phyloP scores from a whole-genome alignment of 2,329 filamentous ascomycete genomes.

The Xylaria multiplex region DNA sequence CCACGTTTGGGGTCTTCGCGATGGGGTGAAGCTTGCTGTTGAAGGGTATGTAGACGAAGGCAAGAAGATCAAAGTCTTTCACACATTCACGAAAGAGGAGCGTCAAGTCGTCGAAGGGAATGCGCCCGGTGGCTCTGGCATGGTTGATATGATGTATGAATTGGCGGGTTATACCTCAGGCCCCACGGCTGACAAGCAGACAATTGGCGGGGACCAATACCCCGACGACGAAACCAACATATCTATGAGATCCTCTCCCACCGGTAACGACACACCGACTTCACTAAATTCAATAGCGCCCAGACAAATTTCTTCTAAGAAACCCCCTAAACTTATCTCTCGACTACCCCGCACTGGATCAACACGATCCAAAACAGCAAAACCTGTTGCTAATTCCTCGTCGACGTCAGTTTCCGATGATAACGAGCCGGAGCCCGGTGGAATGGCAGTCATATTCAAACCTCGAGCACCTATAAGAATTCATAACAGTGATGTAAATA shows the following conservation, averaged over 20 bases:
- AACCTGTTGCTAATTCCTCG: slow-evolving; percentile 35
- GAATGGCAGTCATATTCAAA: slow-evolving; percentile 81
- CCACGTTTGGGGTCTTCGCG: slow-evolving; percentile 86
- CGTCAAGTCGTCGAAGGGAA: slow-evolving; percentile 72
- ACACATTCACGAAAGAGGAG: slow-evolving; percentile 81
- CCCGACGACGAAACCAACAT: slow-evolving; percentile 27
- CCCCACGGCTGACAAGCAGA: slow-evolving; percentile 48
- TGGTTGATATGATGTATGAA: slow-evolving; percentile 64
- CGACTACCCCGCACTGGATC: slow-evolving; percentile 33
- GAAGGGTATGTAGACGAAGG: slow-evolving; percentile 91
- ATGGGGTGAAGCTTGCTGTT: slow-evolving; percentile 87
- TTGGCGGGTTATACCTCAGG: slow-evolving; percentile 57
- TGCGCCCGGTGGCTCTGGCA: slow-evolving; percentile 59
- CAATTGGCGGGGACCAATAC: slow-evolving; percentile 50
- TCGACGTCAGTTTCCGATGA: slow-evolving; percentile 35
- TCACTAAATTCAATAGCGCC: slow-evolving; percentile 29
- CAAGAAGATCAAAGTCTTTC: slow-evolving; percentile 83
- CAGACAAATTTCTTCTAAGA: slow-evolving; percentile 28
- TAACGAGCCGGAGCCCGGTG: slow-evolving; percentile 63
- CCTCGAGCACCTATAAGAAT: slow-evolving; percentile 75
- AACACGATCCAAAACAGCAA: slow-evolving; percentile 21
- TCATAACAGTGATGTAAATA: slow-evolving; percentile 86
- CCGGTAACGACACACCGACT: slow-evolving; percentile 29
- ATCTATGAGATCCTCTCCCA: slow-evolving; percentile 22
- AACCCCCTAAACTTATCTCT: slow-evolving; percentile 39